Percentiles rank a stretch among this genome's conserved stretches.
Conservation (phyloP, 192 early-diverging fungal genomes). For the Coemansia brasiliensis region DNA sequence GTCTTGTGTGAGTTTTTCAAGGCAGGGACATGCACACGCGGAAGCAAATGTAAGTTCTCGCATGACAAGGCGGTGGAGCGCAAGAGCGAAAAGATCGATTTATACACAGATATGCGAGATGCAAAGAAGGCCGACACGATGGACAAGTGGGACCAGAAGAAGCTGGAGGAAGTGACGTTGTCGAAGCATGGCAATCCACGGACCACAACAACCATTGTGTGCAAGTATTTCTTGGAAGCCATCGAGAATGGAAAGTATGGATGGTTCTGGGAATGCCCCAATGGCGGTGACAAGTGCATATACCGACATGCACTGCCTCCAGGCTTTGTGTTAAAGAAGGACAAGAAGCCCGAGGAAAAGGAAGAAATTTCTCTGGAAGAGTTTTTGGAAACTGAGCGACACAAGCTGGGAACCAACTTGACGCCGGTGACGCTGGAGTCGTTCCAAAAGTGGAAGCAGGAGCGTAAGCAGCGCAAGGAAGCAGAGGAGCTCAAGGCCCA, state of each 20-base stretch:
- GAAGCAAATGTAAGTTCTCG: constrained; percentile 95
- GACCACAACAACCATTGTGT: constrained; percentile 95
- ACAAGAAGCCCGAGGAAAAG: constrained; percentile 76
- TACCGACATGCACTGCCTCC: constrained; percentile 96
- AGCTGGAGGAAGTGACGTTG: constrained; percentile 85
- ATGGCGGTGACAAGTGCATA: constrained; percentile 90
- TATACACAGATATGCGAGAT: constrained; percentile 87
- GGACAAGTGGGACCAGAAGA: constrained; percentile 94
- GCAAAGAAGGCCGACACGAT: constrained; percentile 75
- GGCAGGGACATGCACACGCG: constrained; percentile 86
- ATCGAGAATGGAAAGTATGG: constrained; percentile 95
- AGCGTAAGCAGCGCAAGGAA: constrained; percentile 70
- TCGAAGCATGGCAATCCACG: constrained; percentile 81
- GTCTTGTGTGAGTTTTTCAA: constrained; percentile 93
- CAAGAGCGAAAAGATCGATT: constrained; percentile 86
- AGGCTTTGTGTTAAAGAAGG: constrained; percentile 94
- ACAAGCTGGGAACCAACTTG: constrained; percentile 85
- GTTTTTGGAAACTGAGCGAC: constrained; percentile 97
- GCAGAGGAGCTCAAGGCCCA: constrained; percentile 64
- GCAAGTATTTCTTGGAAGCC: constrained; percentile 97
- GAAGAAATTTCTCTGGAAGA: constrained; percentile 92
- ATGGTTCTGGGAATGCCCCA: constrained; percentile 99
- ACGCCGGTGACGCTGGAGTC: constrained; percentile 94
- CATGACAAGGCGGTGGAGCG: constrained; percentile 90
- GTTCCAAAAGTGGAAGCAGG: constrained; percentile 92